phyloP scores from a whole-genome alignment of 169 alveolate genomes.

The Neospora caninum region DNA sequence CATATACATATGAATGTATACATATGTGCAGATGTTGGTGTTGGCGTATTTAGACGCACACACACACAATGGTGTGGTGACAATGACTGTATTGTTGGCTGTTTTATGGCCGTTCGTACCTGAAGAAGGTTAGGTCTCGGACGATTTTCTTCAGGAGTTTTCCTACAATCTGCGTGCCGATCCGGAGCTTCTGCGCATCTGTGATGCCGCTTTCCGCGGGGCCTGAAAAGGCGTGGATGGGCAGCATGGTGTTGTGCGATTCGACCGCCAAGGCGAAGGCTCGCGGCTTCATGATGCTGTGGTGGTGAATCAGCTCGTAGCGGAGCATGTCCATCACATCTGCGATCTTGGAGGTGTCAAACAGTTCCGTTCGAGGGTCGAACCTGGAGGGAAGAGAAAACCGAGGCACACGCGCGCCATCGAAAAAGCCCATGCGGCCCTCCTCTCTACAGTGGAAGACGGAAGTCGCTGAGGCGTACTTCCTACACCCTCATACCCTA shows the following conservation, averaged over 20 bases:
- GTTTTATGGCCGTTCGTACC: background rate
- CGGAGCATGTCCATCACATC: constrained; percentile 86
- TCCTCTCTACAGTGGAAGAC: too few relatives aligned
- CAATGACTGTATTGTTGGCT: too few relatives aligned
- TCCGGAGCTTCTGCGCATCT: constrained; percentile 74
- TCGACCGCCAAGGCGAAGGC: constrained; percentile 20
- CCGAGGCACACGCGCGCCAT: too few relatives aligned
- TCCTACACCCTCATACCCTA: too few relatives aligned
- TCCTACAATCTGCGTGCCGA: constrained; percentile 84
- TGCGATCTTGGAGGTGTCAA: constrained; percentile 84
- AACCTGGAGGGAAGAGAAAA: background rate
- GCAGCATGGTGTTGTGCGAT: constrained; percentile 1
- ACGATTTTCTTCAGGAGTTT: constrained; percentile 78
- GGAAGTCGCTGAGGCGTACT: too few relatives aligned
- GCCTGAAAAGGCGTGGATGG: background rate
- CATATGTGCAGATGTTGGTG: too few relatives aligned
- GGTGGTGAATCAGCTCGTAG: constrained; percentile 87
- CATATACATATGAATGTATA: too few relatives aligned
- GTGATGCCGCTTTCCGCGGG: constrained; percentile 44
- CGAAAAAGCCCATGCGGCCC: too few relatives aligned
- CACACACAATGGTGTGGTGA: too few relatives aligned
- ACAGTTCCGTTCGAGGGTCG: constrained; percentile 45
- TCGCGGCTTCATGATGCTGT: constrained; percentile 11
- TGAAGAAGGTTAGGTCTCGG: constrained; percentile 81
- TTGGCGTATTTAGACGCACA: too few relatives aligned